phyloP scores from a whole-genome alignment of 2,329 filamentous ascomycete genomes.

The Trichoderma breve region DNA sequence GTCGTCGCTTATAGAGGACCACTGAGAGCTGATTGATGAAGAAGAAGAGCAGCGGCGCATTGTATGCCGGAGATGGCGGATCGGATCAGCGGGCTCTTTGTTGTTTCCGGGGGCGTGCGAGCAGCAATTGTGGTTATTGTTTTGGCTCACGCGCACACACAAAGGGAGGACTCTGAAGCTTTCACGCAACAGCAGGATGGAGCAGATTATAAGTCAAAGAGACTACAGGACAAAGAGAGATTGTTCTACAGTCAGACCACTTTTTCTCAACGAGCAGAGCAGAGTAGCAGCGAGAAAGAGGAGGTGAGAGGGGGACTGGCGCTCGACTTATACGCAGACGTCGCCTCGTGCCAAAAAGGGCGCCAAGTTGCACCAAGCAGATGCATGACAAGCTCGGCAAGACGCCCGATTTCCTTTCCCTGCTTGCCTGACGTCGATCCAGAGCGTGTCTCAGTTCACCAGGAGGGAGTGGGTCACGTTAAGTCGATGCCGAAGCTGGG shows the following conservation, averaged over 20 bases:
- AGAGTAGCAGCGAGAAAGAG: not conserved
- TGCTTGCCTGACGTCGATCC: constrained; percentile 17
- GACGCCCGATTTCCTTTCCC: constrained; percentile 8
- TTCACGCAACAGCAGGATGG: not conserved
- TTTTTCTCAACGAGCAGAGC: not conserved
- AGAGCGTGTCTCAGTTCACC: constrained; percentile 14
- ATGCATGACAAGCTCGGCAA: constrained; percentile 17
- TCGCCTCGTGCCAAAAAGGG: constrained; percentile 3
- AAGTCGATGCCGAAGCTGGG: constrained; percentile 14
- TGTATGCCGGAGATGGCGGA: not conserved
- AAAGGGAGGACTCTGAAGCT: not conserved
- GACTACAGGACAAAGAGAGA: not conserved
- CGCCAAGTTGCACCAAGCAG: constrained; percentile 3
- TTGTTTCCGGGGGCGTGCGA: not conserved
- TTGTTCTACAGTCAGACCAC: not conserved
- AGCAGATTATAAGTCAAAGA: not conserved
- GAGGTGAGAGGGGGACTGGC: not conserved
- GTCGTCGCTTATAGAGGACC: constrained; percentile 23
- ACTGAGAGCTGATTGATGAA: constrained; percentile 21
- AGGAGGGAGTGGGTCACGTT: not conserved
- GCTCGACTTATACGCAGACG: constrained; percentile 16
- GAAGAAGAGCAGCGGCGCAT: constrained; percentile 24
- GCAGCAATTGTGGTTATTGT: not conserved
- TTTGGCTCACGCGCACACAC: not conserved
- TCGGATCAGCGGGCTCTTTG: not conserved